Percentiles rank a stretch among this genome's conserved stretches.
Conservation (phyloP, 1,139 yeast species). For the Debaryomycetaceae sp. region DNA sequence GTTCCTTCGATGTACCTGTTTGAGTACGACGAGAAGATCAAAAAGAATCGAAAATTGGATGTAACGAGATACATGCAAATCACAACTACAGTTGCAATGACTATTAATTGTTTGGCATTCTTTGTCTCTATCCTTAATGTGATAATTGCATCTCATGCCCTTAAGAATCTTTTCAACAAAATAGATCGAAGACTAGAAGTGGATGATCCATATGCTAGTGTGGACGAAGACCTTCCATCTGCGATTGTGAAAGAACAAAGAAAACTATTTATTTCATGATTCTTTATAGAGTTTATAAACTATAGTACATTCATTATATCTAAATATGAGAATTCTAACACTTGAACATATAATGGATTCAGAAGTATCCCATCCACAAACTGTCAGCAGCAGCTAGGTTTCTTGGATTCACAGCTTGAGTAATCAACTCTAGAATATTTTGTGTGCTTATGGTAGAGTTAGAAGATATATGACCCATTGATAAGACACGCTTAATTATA, state of each 20-base stretch:
- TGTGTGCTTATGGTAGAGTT: slow-evolving; percentile 86
- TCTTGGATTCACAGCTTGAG: slow-evolving; percentile 95
- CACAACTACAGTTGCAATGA: slow-evolving; percentile 9
- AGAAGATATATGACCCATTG: slow-evolving; percentile 76
- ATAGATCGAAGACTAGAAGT: slow-evolving; percentile 16
- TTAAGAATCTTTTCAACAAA: slow-evolving; percentile 13
- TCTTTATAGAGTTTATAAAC: background rate
- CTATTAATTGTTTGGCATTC: slow-evolving; percentile 9
- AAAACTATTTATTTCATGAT: slow-evolving; percentile 3
- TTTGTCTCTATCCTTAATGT: slow-evolving; percentile 7
- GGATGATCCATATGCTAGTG: background rate
- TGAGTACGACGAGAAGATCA: slow-evolving; percentile 16
- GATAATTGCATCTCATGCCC: slow-evolving; percentile 4
- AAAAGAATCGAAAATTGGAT: slow-evolving; percentile 15
- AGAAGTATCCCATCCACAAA: slow-evolving; percentile 93
- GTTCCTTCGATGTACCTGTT: slow-evolving; percentile 24
- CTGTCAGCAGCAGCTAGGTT: slow-evolving; percentile 91
- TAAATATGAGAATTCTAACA: background rate
- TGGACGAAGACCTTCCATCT: slow-evolving; percentile 1
- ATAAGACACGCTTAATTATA: slow-evolving; percentile 64
- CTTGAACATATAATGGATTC: slow-evolving; percentile 7
- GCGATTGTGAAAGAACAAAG: slow-evolving; percentile 1
- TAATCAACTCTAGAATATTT: slow-evolving; percentile 83
- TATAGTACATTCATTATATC: background rate
- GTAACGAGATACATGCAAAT: slow-evolving; percentile 25